phyloP scores from a whole-genome alignment of 2,329 filamentous ascomycete species.

The Exserohilum rostratum region DNA sequence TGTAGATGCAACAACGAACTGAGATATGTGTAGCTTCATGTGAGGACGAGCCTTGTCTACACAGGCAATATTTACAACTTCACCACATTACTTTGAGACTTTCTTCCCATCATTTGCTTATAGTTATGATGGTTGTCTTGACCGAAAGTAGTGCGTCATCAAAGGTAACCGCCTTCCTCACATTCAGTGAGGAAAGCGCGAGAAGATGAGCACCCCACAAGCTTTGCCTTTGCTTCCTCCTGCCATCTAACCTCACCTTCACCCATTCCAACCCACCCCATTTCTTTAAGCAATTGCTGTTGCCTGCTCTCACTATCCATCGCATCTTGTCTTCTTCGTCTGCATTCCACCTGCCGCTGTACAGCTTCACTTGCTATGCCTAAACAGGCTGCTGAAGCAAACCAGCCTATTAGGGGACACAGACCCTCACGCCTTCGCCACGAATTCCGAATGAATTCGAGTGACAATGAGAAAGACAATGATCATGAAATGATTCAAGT shows the following conservation, averaged over 20 bases:
- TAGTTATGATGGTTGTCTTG: too few species aligned
- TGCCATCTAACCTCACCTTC: background rate
- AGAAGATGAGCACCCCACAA: constrained; percentile 18
- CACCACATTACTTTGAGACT: background rate
- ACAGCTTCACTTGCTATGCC: constrained; percentile 15
- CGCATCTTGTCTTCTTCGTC: background rate
- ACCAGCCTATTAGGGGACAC: constrained; percentile 7
- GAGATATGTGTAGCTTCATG: background rate
- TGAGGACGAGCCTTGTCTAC: background rate
- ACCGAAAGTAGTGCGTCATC: constrained; percentile 2
- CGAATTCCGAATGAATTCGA: constrained; percentile 22
- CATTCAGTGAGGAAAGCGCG: constrained; percentile 16
- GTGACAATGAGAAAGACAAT: constrained; percentile 17
- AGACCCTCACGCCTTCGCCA: constrained; percentile 31
- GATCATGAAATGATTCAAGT: constrained; percentile 17
- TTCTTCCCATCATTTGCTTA: too few species aligned
- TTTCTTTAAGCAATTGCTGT: background rate
- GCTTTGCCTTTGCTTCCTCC: constrained; percentile 8
- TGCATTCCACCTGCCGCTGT: background rate
- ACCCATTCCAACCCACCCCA: background rate
- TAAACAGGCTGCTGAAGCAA: constrained; percentile 11
- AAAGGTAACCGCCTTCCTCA: constrained; percentile 18
- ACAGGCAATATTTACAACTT: background rate
- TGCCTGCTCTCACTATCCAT: background rate
- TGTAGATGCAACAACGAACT: too few species aligned